phyloP scores from a whole-genome alignment of 257 asterid genomes.

The Orobanche coerulescens region DNA sequence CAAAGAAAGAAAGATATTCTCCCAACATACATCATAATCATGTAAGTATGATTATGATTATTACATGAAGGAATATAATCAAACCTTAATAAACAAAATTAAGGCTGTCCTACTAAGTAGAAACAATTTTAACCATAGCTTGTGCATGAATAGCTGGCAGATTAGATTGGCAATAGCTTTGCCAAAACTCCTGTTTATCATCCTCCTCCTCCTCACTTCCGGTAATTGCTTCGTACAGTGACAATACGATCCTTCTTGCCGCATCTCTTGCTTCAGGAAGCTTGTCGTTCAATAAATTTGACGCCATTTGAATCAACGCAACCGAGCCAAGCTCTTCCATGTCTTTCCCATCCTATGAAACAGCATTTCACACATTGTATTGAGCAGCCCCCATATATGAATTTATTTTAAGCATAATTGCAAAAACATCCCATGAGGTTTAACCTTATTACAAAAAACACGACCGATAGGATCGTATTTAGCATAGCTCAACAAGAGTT shows the following conservation, averaged over 20 bases:
- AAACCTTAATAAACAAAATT: background rate
- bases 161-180: conserved; percentile 77
- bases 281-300: conserved; percentile 61
- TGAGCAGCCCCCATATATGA: background rate
- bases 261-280: conserved; percentile 97
- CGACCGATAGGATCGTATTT: too few relatives aligned
- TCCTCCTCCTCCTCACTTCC: conserved; percentile 60
- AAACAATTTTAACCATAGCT: conserved; percentile 61
- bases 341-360: conserved; percentile 47
- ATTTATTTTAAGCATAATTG: background rate
- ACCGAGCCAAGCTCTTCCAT: conserved; percentile 68
- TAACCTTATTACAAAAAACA: background rate
- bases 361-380: conserved; percentile 15
- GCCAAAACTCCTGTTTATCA: conserved; percentile 57
- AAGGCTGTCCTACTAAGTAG: conserved; percentile 22
- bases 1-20: too few relatives aligned
- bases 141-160: conserved; percentile 73
- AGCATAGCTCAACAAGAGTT: too few relatives aligned
- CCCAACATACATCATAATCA: too few relatives aligned
- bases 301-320: conserved; percentile 41
- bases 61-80: background rate
- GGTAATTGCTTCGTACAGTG: conserved; percentile 42
- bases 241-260: conserved; percentile 49
- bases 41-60: background rate
- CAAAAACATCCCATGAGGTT: background rate